phyloP scores from a whole-genome alignment of 1,139 yeast species.

The Arxiozyma slooffiae region DNA sequence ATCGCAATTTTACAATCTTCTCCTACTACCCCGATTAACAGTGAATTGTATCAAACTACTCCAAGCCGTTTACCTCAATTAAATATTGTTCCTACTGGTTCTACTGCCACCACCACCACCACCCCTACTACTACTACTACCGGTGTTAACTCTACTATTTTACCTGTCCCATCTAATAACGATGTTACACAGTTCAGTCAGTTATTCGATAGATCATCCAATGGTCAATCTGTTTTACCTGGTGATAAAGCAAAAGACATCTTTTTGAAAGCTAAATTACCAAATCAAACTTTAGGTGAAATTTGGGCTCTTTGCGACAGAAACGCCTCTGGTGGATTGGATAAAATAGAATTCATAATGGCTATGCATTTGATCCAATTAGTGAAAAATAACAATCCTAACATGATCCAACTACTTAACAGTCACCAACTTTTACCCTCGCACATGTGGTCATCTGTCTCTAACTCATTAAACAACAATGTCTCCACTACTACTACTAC shows the following conservation, averaged over 20 bases:
- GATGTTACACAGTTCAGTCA: constrained; percentile 67
- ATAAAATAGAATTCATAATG: constrained; percentile 65
- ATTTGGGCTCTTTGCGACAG: constrained; percentile 86
- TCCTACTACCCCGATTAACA: constrained; percentile 18
- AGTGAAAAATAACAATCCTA: constrained; percentile 59
- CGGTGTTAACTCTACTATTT: background rate
- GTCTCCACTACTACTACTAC: background rate
- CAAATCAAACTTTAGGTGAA: constrained; percentile 66
- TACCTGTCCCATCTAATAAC: constrained; percentile 54
- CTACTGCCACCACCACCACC: constrained; percentile 14
- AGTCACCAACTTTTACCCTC: constrained; percentile 68
- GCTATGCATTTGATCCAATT: constrained; percentile 96
- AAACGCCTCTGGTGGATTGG: constrained; percentile 59
- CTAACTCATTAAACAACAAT: background rate
- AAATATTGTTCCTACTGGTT: constrained; percentile 36
- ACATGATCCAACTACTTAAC: constrained; percentile 42
- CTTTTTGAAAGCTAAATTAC: constrained; percentile 77
- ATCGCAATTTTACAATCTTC: constrained; percentile 72
- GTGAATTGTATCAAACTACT: constrained; percentile 23
- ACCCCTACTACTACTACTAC: background rate
- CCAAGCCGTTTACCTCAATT: constrained; percentile 16
- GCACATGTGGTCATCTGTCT: constrained; percentile 48
- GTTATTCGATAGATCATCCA: constrained; percentile 55
- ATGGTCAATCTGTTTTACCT: constrained; percentile 41
- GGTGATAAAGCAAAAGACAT: constrained; percentile 78